Conservation (phyloP, 148 eudicot genomes). For the Rhododendron ovatum region DNA sequence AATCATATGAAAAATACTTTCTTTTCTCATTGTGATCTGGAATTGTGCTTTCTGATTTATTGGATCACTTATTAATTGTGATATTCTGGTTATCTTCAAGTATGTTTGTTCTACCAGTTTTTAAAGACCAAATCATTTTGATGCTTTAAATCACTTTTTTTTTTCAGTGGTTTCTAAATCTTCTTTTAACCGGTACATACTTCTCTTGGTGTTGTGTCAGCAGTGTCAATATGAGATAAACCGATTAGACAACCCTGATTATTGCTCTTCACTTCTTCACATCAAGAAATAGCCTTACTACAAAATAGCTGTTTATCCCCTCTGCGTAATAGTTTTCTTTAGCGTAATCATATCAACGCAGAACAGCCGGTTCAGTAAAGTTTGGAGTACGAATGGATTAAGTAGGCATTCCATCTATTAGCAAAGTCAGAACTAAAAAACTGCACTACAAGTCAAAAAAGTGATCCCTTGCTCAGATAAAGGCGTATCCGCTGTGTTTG, state of each 20-base stretch:
- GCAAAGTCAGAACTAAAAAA: neutral
- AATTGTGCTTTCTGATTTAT: neutral
- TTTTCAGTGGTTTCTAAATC: neutral
- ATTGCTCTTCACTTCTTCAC: neutral
- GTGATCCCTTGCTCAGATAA: slow-evolving; percentile 5
- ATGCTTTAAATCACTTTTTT: neutral
- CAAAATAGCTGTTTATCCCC: neutral
- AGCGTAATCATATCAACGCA: neutral
- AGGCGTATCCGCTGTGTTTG: neutral
- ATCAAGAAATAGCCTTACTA: neutral
- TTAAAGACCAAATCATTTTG: neutral
- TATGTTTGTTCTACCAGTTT: neutral
- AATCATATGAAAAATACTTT: neutral
- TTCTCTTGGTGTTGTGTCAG: neutral
- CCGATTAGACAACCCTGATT: neutral
- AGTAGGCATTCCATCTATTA: neutral
- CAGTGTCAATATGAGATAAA: neutral
- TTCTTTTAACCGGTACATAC: neutral
- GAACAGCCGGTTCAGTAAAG: neutral
- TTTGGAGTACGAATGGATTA: neutral
- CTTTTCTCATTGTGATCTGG: neutral
- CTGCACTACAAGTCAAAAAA: slow-evolving; percentile 12
- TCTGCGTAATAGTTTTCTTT: neutral
- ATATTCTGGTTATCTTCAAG: neutral
- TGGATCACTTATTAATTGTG: neutral